These are phyloP conservation scores for Phytopythium sindhum DNA, from an alignment of 352 stramenopile species.

Conservation along the genomic window DNA sequence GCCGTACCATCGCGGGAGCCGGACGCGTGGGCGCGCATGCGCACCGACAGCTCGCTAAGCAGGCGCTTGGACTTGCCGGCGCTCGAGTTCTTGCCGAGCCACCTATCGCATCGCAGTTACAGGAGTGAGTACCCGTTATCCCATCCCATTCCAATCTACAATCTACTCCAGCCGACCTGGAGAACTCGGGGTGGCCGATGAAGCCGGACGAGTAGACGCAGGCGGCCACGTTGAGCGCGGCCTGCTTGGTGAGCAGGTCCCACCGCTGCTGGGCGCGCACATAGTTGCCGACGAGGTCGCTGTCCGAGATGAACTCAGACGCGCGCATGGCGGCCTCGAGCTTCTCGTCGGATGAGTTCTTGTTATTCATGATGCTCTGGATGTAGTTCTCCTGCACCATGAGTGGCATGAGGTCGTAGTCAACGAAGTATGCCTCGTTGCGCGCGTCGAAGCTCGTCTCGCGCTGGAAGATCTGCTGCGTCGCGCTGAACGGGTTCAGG, in stretches of 20 bases:
- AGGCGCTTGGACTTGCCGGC: slow-evolving; percentile 94
- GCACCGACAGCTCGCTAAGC: slow-evolving; percentile 93
- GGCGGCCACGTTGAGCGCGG: slow-evolving; percentile 88
- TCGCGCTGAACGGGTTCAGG: slow-evolving; percentile 94
- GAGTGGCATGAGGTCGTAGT: slow-evolving; percentile 98
- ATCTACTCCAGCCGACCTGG: slow-evolving; percentile 37
- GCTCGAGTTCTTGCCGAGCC: slow-evolving; percentile 98
- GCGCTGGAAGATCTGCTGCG: slow-evolving; percentile 90
- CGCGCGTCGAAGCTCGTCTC: slow-evolving; percentile 76
- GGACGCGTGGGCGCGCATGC: slow-evolving; percentile 89
- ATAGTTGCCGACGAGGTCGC: slow-evolving; percentile 76
- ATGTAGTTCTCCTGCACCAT: slow-evolving; percentile 94
- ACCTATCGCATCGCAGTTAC: slow-evolving; percentile 56
- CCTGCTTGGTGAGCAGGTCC: slow-evolving; percentile 92
- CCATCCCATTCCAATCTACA: neutral
- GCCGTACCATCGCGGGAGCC: slow-evolving; percentile 76
- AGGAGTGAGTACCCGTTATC: neutral
- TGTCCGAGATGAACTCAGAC: slow-evolving; percentile 90
- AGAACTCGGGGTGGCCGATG: slow-evolving; percentile 89
- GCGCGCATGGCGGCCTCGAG: slow-evolving; percentile 85
- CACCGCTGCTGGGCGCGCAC: slow-evolving; percentile 91
- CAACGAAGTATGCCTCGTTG: slow-evolving; percentile 98
- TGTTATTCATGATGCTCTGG: slow-evolving; percentile 78
- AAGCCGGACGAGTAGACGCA: slow-evolving; percentile 80
- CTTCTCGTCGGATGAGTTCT: slow-evolving; percentile 61